Conservation (phyloP, 495 filamentous ascomycete genomes). For the Xylaria longipes region DNA sequence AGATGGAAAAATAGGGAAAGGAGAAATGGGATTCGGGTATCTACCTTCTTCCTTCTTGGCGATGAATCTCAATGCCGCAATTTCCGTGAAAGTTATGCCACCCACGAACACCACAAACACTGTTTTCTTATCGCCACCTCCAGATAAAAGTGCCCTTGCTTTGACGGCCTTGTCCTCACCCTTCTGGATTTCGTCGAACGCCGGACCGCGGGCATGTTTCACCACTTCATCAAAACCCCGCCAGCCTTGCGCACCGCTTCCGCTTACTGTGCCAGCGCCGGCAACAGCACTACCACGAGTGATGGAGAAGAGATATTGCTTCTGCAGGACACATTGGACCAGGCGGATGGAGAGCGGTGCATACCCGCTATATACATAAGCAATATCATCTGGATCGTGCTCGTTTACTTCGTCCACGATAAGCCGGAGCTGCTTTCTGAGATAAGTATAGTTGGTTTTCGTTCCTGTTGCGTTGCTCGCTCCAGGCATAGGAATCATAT, state of each 20-base stretch:
- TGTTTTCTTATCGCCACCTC: slow-evolving; percentile 75
- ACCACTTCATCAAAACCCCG: slow-evolving; percentile 88
- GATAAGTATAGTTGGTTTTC: slow-evolving; percentile 89
- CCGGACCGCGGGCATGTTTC: slow-evolving; percentile 82
- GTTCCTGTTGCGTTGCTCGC: slow-evolving; percentile 59
- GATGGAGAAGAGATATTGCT: slow-evolving; percentile 76
- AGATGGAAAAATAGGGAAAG: slow-evolving; percentile 12
- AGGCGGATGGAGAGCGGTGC: slow-evolving; percentile 92
- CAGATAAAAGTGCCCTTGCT: slow-evolving; percentile 82
- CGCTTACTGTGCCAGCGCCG: slow-evolving; percentile 51
- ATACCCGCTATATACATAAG: slow-evolving; percentile 97
- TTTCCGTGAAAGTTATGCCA: slow-evolving; percentile 93
- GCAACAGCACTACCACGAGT: slow-evolving; percentile 62
- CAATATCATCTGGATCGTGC: slow-evolving; percentile 93
- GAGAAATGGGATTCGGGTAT: slow-evolving; percentile 8
- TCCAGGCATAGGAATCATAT: slow-evolving; percentile 72
- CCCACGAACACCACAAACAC: slow-evolving; percentile 95
- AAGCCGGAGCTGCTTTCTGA: slow-evolving; percentile 83
- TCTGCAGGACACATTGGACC: slow-evolving; percentile 94
- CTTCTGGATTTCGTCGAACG: slow-evolving; percentile 91
- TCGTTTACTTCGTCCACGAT: slow-evolving; percentile 98
- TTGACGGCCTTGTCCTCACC: slow-evolving; percentile 92
- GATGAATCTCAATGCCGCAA: slow-evolving; percentile 91
- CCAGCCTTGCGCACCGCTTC: slow-evolving; percentile 79
- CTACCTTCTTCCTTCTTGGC: slow-evolving; percentile 82